These are phyloP conservation scores for Botryotinia calthae DNA, from an alignment of 2,329 filamentous ascomycete genomes.

Conservation along the genomic window DNA sequence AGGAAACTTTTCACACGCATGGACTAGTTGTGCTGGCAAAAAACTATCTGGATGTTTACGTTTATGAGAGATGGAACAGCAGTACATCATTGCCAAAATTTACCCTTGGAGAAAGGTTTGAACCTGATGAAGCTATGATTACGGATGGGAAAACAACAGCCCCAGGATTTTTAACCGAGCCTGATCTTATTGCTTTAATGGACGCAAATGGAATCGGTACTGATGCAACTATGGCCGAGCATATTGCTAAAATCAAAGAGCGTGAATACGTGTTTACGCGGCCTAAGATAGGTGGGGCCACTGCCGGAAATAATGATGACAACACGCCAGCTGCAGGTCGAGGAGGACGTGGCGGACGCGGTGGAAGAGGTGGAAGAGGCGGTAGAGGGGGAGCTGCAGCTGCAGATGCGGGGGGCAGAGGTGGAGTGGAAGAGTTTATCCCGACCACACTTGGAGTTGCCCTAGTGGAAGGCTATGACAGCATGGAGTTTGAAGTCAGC, in stretches of 20 bases:
- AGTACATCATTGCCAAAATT: slow-evolving; percentile 80
- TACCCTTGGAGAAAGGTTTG: slow-evolving; percentile 74
- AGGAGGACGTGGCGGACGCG: slow-evolving; percentile 40
- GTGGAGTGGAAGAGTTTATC: slow-evolving; percentile 76
- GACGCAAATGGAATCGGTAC: slow-evolving; percentile 98
- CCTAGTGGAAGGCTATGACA: slow-evolving; percentile 90
- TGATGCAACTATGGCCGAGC: slow-evolving; percentile 98
- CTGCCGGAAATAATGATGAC: slow-evolving; percentile 33
- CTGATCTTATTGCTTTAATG: slow-evolving; percentile 94
- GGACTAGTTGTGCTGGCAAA: slow-evolving; percentile 81
- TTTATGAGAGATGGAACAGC: slow-evolving; percentile 95
- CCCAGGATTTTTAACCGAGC: slow-evolving; percentile 87
- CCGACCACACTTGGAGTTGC: slow-evolving; percentile 89
- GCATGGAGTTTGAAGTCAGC: slow-evolving; percentile 88
- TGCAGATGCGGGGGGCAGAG: slow-evolving; percentile 44
- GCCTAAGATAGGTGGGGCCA: slow-evolving; percentile 44
- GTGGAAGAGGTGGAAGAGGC: slow-evolving; percentile 45
- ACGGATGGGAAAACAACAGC: slow-evolving; percentile 85
- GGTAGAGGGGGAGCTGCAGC: slow-evolving; percentile 43
- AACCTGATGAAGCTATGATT: slow-evolving; percentile 85
- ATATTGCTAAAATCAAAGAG: slow-evolving; percentile 93
- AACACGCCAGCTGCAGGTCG: slow-evolving; percentile 42
- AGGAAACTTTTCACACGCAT: slow-evolving; percentile 77
- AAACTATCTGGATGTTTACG: slow-evolving; percentile 93
- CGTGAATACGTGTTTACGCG: slow-evolving; percentile 77